Conservation (phyloP, 495 filamentous ascomycete species). For the Filosporella fistucella region DNA sequence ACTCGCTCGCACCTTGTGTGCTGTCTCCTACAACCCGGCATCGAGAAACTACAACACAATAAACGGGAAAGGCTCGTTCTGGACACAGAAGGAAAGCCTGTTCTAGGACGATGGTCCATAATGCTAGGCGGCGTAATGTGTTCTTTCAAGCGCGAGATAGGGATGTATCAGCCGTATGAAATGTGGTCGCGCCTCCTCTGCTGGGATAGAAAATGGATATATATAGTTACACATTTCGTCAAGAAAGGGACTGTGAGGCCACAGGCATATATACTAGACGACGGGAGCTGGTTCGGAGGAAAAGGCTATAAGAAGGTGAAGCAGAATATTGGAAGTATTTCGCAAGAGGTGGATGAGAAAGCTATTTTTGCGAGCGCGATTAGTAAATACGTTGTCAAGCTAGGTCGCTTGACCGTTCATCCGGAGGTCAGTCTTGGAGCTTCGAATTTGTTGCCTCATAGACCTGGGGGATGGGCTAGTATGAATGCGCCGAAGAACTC, state of each 20-base stretch:
- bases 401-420: conserved; percentile 70
- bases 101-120: conserved; percentile 45
- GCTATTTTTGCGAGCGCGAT: conserved; percentile 47
- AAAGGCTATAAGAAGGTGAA: conserved; percentile 26
- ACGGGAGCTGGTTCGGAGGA: conserved; percentile 19
- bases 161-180: conserved; percentile 64
- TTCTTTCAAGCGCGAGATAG: conserved; percentile 65
- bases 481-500: conserved; percentile 18
- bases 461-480: conserved; percentile 40
- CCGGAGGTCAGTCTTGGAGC: conserved; percentile 71
- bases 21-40: conserved; percentile 47
- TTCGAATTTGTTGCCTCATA: conserved; percentile 56
- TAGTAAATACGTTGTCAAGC: conserved; percentile 56
- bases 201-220: conserved; percentile 86
- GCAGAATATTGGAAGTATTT: not conserved
- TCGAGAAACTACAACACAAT: conserved; percentile 35
- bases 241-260: conserved; percentile 49
- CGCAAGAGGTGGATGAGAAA: conserved; percentile 25
- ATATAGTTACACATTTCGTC: conserved; percentile 65
- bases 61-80: conserved; percentile 32
- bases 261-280: conserved; percentile 32
- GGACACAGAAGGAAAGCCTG: conserved; percentile 28
- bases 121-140: conserved; percentile 65
- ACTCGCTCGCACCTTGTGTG: conserved; percentile 58
- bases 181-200: conserved; percentile 63